Base-by-base conservation (phyloP, 495 filamentous ascomycete genomes). In the Cercophora sp. region DNA sequence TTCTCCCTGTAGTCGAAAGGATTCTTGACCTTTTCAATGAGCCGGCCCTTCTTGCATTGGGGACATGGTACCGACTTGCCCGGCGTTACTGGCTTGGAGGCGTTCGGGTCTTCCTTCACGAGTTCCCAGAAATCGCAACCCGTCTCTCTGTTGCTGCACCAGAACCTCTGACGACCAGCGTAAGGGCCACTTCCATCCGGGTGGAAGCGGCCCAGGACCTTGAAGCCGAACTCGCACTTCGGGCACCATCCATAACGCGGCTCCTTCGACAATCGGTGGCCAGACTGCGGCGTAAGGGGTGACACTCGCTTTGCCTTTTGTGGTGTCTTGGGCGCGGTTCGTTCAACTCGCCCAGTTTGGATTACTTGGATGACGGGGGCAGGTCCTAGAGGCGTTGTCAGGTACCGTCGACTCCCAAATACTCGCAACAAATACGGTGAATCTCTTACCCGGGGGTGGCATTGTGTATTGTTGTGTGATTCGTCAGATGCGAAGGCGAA, bases 241-340 rank as follows among this genome's bases (percentile, higher is more conserved):
- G 59, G 59, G 31, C 59, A 61, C 13, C 37, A 57, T 13, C 59
- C 59, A 37, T 58, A 55, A 25, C 4, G 4, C 15, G 23, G 13
- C 6, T n/a, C 19, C 13, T 29, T 22, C 18, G 19, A 10, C 20
- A 10, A 22, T 10, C 18, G 25, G 4, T 10, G 10, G 13, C 4
- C n/a, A 11, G 24, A 6, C 23, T 52, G 26, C 15, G 39, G 10
- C 40, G 20, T 8, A 36, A 16, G 16, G 36, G 35, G 11, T 32
- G 18, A n/a, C 25, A 16, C 16, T 8, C 25, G 48, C 13, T 22
- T 22, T 54, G 43, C 9, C 45, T 55, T 50, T 23, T 41, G 23
- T 24, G 36, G 53, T 5, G 53, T 51, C 19, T 37, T 13, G 3
- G 19, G 46, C n/a, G 29, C 10, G 4, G 24, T 22, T 19, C 35